Evolutionary conservation across 768 basidiomycete genomes (phyloP).

Genomic region (Pleurotus sapidus): DNA sequence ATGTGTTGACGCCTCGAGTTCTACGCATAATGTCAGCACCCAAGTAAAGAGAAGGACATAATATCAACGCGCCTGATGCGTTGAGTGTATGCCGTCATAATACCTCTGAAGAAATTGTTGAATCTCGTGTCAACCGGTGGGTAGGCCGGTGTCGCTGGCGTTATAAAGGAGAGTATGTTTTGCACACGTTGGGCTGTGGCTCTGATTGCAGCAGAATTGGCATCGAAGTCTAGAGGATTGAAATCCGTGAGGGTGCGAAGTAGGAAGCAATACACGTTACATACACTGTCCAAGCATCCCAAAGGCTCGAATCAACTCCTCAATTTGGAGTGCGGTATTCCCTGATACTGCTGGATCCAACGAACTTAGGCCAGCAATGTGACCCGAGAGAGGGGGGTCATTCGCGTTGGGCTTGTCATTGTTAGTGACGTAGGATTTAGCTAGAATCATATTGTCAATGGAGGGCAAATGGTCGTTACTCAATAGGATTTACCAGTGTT

Average conservation of each 20-base stretch:
- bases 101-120: background rate
- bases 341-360: background rate
- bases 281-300: background rate
- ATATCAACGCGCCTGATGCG: background rate
- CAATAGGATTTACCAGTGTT: background rate
- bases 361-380: background rate
- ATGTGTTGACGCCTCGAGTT: constrained; percentile 1
- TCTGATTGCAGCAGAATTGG: background rate
- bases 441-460: background rate
- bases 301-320: background rate
- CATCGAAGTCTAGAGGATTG: background rate
- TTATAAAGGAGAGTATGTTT: background rate
- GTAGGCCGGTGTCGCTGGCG: background rate
- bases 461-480: too few species aligned
- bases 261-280: background rate
- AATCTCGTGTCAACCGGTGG: constrained; percentile 1
- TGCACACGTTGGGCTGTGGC: background rate
- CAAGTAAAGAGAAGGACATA: background rate
- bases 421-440: constrained; percentile 3
- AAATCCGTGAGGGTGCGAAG: background rate
- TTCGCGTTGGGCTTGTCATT: background rate
- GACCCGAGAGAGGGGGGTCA: background rate
- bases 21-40: background rate
- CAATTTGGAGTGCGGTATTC: background rate
- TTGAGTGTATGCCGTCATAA: background rate